These are phyloP conservation scores for Recurvomyces mirabilis DNA, from an alignment of 495 filamentous ascomycete genomes.

Conservation along the genomic window DNA sequence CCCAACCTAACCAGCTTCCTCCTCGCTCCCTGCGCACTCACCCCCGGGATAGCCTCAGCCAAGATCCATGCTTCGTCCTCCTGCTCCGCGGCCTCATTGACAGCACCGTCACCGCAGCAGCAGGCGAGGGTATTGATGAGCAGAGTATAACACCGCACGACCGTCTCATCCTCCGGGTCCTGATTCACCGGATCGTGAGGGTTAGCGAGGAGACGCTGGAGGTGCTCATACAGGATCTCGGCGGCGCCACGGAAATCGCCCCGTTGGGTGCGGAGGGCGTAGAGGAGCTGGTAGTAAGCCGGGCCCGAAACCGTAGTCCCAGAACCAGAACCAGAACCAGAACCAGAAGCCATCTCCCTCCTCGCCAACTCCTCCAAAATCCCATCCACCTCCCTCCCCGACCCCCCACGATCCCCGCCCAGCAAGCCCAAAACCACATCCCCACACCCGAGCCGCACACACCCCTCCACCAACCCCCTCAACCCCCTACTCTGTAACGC, in stretches of 20 bases:
- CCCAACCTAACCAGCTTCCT: conserved; percentile 66
- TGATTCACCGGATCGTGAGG: conserved; percentile 46
- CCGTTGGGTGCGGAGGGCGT: conserved; percentile 74
- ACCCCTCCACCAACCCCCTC: conserved; percentile 6
- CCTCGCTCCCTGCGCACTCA: conserved; percentile 20
- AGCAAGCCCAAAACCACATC: conserved; percentile 57
- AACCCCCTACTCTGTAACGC: conserved; percentile 7
- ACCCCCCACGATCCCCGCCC: conserved; percentile 52
- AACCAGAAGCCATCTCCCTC: conserved; percentile 41
- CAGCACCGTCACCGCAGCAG: conserved; percentile 63
- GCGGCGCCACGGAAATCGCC: conserved; percentile 84
- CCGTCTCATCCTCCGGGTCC: conserved; percentile 43
- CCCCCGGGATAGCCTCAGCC: conserved; percentile 36
- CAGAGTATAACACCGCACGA: conserved; percentile 57
- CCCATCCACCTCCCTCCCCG: conserved; percentile 67
- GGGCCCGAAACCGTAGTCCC: conserved; percentile 34
- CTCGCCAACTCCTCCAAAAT: conserved; percentile 55
- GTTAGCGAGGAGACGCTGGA: conserved; percentile 44
- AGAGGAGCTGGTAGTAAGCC: conserved; percentile 59
- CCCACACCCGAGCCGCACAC: conserved; percentile 10
- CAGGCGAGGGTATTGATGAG: conserved; percentile 82
- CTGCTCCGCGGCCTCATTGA: no score
- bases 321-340: no score
- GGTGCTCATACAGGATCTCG: conserved; percentile 56
- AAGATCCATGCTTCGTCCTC: conserved; percentile 69